A percentile compares a stretch with the other conserved stretches of the same genome.
These are phyloP conservation scores for Trypanosoma brucei DNA, from an alignment of 208 protist species.

Conservation along the genomic window DNA sequence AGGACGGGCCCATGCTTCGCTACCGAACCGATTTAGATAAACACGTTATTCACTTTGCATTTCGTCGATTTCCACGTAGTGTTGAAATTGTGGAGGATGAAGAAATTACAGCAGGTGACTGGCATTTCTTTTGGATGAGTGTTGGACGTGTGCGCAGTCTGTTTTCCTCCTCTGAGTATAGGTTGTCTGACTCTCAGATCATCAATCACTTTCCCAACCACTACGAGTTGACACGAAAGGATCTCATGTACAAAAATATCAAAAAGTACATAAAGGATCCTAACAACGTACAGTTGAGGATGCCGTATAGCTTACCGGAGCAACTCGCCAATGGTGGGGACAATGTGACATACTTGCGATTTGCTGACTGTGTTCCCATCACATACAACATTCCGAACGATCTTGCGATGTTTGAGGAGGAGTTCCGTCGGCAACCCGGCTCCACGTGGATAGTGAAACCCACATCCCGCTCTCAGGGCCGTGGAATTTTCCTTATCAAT, in stretches of 20 bases:
- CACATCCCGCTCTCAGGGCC: slow-evolving; percentile 87
- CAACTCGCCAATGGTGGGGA: not conserved
- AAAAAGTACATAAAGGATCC: slow-evolving; percentile 81
- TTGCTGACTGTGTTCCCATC: slow-evolving; percentile 86
- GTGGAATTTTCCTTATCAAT: slow-evolving; percentile 96
- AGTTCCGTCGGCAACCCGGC: slow-evolving; percentile 80
- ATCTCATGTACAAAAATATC: slow-evolving; percentile 97
- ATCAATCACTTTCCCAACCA: slow-evolving; percentile 98
- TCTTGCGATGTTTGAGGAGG: slow-evolving; percentile 92
- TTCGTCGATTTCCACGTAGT: slow-evolving; percentile 45
- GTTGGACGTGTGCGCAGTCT: slow-evolving; percentile 65
- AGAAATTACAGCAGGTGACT: slow-evolving; percentile 57
- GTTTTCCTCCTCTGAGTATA: slow-evolving; percentile 61
- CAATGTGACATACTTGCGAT: slow-evolving; percentile 22
- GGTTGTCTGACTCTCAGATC: slow-evolving; percentile 81
- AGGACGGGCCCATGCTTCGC: slow-evolving; percentile 28
- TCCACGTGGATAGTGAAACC: slow-evolving; percentile 96
- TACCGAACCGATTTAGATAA: slow-evolving; percentile 86
- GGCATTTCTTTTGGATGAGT: slow-evolving; percentile 90
- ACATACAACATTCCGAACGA: slow-evolving; percentile 94
- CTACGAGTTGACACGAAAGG: slow-evolving; percentile 96
- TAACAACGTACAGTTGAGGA: slow-evolving; percentile 15
- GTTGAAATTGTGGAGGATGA: slow-evolving; percentile 31
- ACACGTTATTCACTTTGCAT: slow-evolving; percentile 81
- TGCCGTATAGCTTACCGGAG: slow-evolving; percentile 9